A percentile compares a stretch with the other conserved stretches of the same genome.
Evolutionary conservation across 805 yeast species (phyloP).

Genomic region (Ogataea parapolymorpha): DNA sequence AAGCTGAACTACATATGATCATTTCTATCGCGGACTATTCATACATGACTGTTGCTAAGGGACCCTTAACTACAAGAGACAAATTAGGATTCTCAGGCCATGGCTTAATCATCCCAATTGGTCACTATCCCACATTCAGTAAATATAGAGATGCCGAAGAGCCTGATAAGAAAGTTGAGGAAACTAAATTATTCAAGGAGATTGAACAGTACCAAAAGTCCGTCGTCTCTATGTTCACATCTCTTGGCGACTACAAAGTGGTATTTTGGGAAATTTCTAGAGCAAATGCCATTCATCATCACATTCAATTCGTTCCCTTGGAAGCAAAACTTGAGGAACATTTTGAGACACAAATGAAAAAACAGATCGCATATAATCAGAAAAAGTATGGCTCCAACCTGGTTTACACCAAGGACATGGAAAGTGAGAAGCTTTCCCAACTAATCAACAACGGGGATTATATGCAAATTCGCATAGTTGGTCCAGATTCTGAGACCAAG

Average conservation of each 20-base stretch:
- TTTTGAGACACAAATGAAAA: constrained; percentile 40
- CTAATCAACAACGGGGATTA: constrained; percentile 36
- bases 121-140: constrained; percentile 53
- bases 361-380: constrained; percentile 8
- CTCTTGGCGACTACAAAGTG: constrained; percentile 41
- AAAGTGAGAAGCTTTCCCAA: constrained; percentile 20
- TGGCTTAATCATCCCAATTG: constrained; percentile 74
- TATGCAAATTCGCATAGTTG: constrained; percentile 32
- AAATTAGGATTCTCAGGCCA: constrained; percentile 69
- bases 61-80: constrained; percentile 65
- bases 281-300: constrained; percentile 64
- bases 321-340: constrained; percentile 36
- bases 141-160: constrained; percentile 27
- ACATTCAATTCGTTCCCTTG: constrained; percentile 74
- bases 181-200: constrained; percentile 42
- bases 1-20: constrained; percentile 75
- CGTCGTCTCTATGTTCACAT: constrained; percentile 46
- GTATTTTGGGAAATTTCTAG: constrained; percentile 72
- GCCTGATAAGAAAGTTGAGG: constrained; percentile 22
- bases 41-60: constrained; percentile 79
- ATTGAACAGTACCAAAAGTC: constrained; percentile 44
- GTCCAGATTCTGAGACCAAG: constrained; percentile 16
- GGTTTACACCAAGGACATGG: constrained; percentile 10
- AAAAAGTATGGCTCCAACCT: constrained; percentile 6
- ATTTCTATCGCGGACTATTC: constrained; percentile 65